Percentiles rank a stretch among this genome's conserved stretches.
These are phyloP conservation scores for Cantharellus cinnabarinus DNA, from an alignment of 768 basidiomycete species.

Conservation along the genomic window DNA sequence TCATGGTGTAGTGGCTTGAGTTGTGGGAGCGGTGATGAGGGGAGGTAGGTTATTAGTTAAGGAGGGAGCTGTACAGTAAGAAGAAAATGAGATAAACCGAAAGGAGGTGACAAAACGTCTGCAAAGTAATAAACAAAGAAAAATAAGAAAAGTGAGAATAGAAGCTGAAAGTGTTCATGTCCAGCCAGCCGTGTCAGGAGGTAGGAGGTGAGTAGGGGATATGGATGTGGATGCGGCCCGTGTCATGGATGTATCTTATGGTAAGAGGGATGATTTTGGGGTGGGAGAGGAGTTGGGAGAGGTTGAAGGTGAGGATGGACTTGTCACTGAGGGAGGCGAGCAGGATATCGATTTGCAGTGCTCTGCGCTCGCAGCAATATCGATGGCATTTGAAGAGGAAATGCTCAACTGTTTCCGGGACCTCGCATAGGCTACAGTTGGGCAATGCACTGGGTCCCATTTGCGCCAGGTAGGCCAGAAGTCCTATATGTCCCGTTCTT, in stretches of 20 bases:
- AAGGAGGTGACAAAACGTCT: too few species aligned
- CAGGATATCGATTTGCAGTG: not conserved
- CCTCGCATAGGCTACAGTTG: conserved; percentile 2
- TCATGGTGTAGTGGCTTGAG: too few species aligned
- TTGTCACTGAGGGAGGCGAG: not conserved
- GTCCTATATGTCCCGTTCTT: conserved; percentile 6
- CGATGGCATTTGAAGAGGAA: conserved; percentile 5
- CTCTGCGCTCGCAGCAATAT: conserved; percentile 1
- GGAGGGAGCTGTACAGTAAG: too few species aligned
- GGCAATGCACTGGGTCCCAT: not conserved
- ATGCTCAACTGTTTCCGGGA: conserved; percentile 7
- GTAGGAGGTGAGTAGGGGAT: too few species aligned
- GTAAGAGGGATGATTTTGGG: not conserved
- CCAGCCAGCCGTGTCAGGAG: too few species aligned
- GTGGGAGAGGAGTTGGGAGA: conserved; percentile 1
- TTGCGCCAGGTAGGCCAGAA: conserved; percentile 4
- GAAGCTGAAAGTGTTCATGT: too few species aligned
- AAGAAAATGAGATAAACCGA: too few species aligned
- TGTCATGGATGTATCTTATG: not conserved
- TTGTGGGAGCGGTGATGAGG: too few species aligned
- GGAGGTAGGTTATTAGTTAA: too few species aligned
- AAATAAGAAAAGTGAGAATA: too few species aligned
- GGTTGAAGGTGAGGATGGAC: not conserved
- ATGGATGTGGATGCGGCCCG: too few species aligned
- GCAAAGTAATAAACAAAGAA: too few species aligned